These are phyloP conservation scores for Zygosaccharomyces gambellarensis DNA, from an alignment of 805 yeast genomes.

Conservation along the genomic window DNA sequence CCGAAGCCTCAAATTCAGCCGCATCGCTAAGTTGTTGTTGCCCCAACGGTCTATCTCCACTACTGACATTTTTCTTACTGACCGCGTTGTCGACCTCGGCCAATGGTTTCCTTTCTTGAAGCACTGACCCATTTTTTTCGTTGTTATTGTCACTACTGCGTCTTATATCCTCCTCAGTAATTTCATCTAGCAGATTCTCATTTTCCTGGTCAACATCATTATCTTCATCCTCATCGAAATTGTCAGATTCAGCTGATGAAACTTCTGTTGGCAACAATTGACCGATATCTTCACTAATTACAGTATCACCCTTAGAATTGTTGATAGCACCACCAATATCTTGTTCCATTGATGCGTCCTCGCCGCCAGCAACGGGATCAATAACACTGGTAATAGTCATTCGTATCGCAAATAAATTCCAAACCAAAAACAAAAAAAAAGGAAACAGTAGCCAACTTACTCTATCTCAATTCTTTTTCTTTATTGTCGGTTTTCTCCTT, in stretches of 20 bases:
- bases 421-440: neutral
- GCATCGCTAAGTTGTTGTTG: neutral
- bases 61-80: neutral
- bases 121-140: conserved; percentile 1
- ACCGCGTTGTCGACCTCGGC: neutral
- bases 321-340: conserved; percentile 3
- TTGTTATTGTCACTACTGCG: conserved; percentile 15
- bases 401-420: neutral
- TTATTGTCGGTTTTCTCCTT: no score
- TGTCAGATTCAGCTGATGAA: conserved; percentile 22
- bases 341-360: neutral
- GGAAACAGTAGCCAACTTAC: neutral
- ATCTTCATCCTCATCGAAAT: conserved; percentile 15
- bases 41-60: neutral
- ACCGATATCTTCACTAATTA: conserved; percentile 19
- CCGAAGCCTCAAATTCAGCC: neutral
- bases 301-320: conserved; percentile 3
- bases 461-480: no score
- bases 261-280: conserved; percentile 24
- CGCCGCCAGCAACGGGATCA: conserved; percentile 2
- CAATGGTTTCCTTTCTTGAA: neutral
- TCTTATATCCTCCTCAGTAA: conserved; percentile 24
- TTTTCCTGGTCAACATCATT: conserved; percentile 15
- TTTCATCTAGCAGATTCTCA: conserved; percentile 14
- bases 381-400: conserved; percentile 5